phyloP scores from a whole-genome alignment of 495 filamentous ascomycete species.

The Aspergillus incahuasiensis region DNA sequence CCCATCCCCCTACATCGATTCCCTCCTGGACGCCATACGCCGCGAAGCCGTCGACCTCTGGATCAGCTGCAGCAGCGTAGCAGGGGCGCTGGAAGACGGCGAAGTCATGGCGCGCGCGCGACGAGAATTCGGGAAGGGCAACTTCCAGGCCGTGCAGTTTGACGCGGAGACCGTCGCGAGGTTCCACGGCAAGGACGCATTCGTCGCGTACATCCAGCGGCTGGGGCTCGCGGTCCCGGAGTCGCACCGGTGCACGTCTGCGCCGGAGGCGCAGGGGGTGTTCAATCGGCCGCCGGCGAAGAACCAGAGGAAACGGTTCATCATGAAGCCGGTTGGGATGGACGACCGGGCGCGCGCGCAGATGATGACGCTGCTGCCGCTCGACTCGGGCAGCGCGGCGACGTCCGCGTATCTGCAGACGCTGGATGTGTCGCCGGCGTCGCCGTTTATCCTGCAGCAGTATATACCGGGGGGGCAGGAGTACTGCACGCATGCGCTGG shows the following conservation, averaged over 20 bases:
- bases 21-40: neutral
- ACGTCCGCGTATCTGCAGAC: neutral
- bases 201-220: neutral
- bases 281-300: neutral
- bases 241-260: neutral
- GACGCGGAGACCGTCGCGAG: neutral
- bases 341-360: neutral
- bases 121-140: neutral
- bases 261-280: neutral
- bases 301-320: neutral
- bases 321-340: neutral
- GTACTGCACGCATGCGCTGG: slow-evolving; percentile 4
- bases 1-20: neutral
- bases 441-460: neutral
- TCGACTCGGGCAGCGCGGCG: neutral
- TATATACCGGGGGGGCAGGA: neutral
- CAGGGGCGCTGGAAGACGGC: neutral
- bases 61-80: slow-evolving; percentile 5
- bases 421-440: neutral
- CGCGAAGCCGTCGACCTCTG: neutral
- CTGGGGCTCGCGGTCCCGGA: neutral
- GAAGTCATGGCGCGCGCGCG: neutral
- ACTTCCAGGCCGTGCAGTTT: neutral
- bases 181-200: neutral
- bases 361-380: slow-evolving; percentile 2